These are phyloP conservation scores for Termitomyces heimii DNA, from an alignment of 768 basidiomycete genomes.

Conservation along the genomic window DNA sequence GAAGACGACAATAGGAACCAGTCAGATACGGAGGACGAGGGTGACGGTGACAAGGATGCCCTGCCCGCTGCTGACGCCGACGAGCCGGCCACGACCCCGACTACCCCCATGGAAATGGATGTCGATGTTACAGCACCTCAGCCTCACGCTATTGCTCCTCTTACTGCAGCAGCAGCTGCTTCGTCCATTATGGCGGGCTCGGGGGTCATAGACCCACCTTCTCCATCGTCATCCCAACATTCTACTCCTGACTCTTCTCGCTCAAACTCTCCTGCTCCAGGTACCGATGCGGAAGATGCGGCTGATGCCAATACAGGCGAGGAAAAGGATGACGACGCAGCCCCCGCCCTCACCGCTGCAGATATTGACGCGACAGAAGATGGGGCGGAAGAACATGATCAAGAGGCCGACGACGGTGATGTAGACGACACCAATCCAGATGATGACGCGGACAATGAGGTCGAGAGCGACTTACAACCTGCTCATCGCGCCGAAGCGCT, in stretches of 20 bases:
- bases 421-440: constrained; percentile 31
- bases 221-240: constrained; percentile 27
- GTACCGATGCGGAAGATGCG: constrained; percentile 2
- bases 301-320: constrained; percentile 12
- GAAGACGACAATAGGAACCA: constrained; percentile 23
- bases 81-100: constrained; percentile 13
- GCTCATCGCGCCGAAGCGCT: constrained; percentile 84
- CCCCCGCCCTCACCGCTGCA: constrained; percentile 8
- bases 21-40: constrained; percentile 14
- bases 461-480: constrained; percentile 69
- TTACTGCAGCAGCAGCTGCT: constrained; percentile 31
- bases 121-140: constrained; percentile 25
- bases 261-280: constrained; percentile 32
- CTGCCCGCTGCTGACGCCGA: constrained; percentile 16
- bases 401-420: constrained; percentile 25
- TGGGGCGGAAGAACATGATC: constrained; percentile 22
- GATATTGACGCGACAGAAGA: constrained; percentile 18
- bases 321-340: constrained; percentile 2
- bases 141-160: constrained; percentile 20
- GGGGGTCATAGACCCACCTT: constrained; percentile 29
- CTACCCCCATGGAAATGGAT: constrained; percentile 18
- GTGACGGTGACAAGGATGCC: constrained; percentile 24
- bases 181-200: constrained; percentile 47
- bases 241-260: constrained; percentile 34
- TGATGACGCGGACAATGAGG: constrained; percentile 38